Conservation (phyloP, 257 asterid genomes). For the Lavandula angustifolia region DNA sequence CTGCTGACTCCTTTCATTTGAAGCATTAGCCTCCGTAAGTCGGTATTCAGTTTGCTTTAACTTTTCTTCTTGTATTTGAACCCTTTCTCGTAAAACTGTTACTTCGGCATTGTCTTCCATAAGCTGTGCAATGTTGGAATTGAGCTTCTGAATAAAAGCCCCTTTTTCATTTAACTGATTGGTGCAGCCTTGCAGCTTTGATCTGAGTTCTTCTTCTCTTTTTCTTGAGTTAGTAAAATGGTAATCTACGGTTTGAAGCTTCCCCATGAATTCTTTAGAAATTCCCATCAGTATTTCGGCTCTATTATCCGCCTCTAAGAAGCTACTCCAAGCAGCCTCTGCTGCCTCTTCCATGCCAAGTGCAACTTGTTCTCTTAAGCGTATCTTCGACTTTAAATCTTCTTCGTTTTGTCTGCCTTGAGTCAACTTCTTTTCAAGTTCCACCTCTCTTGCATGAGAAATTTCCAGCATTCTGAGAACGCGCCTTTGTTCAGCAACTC, state of each 20-base stretch:
- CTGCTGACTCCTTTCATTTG: constrained; percentile 23
- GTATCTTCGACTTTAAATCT: constrained; percentile 60
- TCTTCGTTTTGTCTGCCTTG: constrained; percentile 73
- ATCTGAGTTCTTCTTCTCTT: constrained; percentile 48
- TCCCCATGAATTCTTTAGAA: constrained; percentile 67
- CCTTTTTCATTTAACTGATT: constrained; percentile 53
- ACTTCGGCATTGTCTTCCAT: constrained; percentile 51
- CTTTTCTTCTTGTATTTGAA: constrained; percentile 48
- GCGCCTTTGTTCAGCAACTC: constrained; percentile 54
- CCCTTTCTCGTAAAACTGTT: constrained; percentile 46
- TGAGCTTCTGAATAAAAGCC: constrained; percentile 44
- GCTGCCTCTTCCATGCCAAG: constrained; percentile 89
- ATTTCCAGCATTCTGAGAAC: constrained; percentile 72
- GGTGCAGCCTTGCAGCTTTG: constrained; percentile 44
- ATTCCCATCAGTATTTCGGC: constrained; percentile 78
- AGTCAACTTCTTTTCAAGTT: constrained; percentile 68
- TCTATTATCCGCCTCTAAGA: constrained; percentile 76
- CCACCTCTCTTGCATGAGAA: constrained; percentile 71
- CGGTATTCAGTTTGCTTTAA: constrained; percentile 39
- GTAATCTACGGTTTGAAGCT: constrained; percentile 43
- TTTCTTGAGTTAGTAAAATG: constrained; percentile 36
- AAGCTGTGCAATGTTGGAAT: constrained; percentile 40
- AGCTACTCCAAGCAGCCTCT: constrained; percentile 81
- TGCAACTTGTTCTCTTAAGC: constrained; percentile 72
- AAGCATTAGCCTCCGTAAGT: constrained; percentile 25